Evolutionary conservation across 371 early-diverging fungal genomes (phyloP), one percentile per base, ranked within the genome.

Genomic region (Syncephalastrum sp.): DNA sequence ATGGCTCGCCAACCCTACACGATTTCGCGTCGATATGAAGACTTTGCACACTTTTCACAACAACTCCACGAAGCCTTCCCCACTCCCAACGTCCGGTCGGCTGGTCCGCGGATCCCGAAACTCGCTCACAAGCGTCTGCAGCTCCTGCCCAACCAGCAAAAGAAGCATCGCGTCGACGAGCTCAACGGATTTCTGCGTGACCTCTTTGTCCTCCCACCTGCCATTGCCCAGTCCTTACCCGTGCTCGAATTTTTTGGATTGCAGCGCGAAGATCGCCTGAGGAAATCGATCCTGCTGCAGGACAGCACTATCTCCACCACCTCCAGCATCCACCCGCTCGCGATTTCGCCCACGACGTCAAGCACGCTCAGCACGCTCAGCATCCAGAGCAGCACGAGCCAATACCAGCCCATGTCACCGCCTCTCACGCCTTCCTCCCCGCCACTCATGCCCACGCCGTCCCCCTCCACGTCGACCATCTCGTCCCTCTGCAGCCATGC

Each of bases 241-340:
- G 66, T 69, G n/a, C 46, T 65, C 46, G 70, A 65, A 56, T 69
- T 69, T 50, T 69, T 69, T 63, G 70, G 70, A 19, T 43, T 56
- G 17, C 60, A 65, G 15, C 16, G 27, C n/a, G 42, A 65, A 61
- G 25, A 56, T 47, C 10, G 70, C 65, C 46, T 49, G 58, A 21
- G 59, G 59, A 52, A 54, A 57, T 12, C 61, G 54, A 19, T 21
- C 38, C 38, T 33, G 70, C 65, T 47, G 50, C 60, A 21, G 59
- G 59, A 52, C 58, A 60, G 14, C 61, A 60, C 29, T 21, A 19
- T n/a, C 4, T 44, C 47, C 29, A 23, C 42, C 55, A 54, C 13
- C 53, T 42, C 61, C 23, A 53, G 42, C 25, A 38, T 24, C 29
- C 24, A 17, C 17, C 27, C 45, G 47, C 25, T 50, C 52, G 16